These are phyloP conservation scores for Phytophthora hybrid DNA, from an alignment of 352 stramenopile genomes.

Conservation along the genomic window DNA sequence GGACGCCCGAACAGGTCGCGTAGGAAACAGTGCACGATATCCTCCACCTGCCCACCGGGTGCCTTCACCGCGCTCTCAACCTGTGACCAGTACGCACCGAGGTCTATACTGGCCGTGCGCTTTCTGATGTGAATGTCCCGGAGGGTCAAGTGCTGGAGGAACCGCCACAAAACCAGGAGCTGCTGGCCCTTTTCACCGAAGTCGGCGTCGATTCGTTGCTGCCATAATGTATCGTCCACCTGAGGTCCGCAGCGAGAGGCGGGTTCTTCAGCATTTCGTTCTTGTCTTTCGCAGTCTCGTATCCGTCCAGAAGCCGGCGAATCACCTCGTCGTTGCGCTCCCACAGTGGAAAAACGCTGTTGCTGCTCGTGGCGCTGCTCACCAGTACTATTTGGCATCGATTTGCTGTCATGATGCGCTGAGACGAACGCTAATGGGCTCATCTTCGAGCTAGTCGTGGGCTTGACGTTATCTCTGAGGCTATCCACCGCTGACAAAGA, in stretches of 20 bases:
- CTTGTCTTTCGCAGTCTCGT: neutral
- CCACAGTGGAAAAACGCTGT: no score
- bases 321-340: no score
- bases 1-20: neutral
- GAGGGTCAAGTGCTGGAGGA: neutral
- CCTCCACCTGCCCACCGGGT: neutral
- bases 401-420: neutral
- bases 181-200: neutral
- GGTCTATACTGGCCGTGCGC: neutral
- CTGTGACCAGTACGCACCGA: neutral
- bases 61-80: neutral
- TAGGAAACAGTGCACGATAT: neutral
- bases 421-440: neutral
- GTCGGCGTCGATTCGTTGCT: neutral
- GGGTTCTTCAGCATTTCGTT: no score
- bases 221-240: neutral
- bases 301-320: neutral
- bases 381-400: neutral
- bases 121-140: neutral
- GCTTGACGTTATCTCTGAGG: neutral
- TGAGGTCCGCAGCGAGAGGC: neutral
- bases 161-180: neutral
- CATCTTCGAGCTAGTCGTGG: no score
- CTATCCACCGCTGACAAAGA: neutral
- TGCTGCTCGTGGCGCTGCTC: no score